Percentiles rank a stretch among this genome's conserved stretches.
Evolutionary conservation across 2,329 filamentous ascomycete species (phyloP).

Genomic region (Aspergillus candidus): DNA sequence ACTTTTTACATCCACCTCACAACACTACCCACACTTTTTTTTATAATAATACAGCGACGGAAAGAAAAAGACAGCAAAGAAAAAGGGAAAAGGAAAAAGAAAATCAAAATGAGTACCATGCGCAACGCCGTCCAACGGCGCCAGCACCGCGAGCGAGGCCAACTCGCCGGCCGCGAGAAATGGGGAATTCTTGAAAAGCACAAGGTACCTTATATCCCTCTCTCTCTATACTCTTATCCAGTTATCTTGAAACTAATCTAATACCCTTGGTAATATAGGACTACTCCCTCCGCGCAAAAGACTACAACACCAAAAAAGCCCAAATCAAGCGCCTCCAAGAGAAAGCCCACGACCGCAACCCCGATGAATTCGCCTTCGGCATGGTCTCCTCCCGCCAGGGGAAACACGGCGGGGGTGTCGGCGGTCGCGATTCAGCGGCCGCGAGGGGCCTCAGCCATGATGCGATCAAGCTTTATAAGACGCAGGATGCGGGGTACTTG

Average conservation of each 20-base stretch:
- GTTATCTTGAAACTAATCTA: too few relatives aligned
- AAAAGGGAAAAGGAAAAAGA: neutral
- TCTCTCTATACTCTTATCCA: too few relatives aligned
- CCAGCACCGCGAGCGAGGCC: constrained; percentile 83
- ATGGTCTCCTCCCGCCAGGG: constrained; percentile 52
- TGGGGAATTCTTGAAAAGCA: constrained; percentile 94
- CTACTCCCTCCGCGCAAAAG: constrained; percentile 59
- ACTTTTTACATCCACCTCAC: neutral
- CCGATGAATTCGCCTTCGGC: constrained; percentile 61
- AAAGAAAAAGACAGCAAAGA: neutral
- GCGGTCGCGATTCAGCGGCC: constrained; percentile 35
- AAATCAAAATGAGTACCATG: constrained; percentile 49
- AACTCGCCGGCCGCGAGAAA: constrained; percentile 74
- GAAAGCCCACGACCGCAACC: constrained; percentile 57
- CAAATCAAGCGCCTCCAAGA: constrained; percentile 54
- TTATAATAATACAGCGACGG: too few relatives aligned
- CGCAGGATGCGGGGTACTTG: constrained; percentile 58
- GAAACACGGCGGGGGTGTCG: constrained; percentile 33
- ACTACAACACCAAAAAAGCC: constrained; percentile 57
- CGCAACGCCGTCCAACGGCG: constrained; percentile 66
- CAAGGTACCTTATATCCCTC: constrained; percentile 58
- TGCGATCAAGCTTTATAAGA: constrained; percentile 59
- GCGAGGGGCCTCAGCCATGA: constrained; percentile 47
- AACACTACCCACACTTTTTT: neutral
- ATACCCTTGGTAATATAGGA: constrained; percentile 38